Percentiles rank a stretch among this genome's conserved stretches.
Conservation (phyloP, 768 basidiomycete species). For the Leccinum disarticulatum region DNA sequence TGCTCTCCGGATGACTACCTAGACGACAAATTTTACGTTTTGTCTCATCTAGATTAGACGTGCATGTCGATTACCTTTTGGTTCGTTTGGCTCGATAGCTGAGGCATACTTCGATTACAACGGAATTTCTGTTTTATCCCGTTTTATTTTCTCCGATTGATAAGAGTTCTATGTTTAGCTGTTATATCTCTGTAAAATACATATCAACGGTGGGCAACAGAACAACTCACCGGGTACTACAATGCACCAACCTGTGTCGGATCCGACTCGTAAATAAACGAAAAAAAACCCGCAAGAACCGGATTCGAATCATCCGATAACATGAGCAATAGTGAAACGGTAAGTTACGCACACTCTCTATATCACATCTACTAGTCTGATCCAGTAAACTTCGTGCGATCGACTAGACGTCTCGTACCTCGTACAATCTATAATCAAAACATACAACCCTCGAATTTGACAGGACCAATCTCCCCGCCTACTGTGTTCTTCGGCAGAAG, state of each 20-base stretch:
- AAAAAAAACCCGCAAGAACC: too few relatives aligned
- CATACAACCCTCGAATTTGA: neutral
- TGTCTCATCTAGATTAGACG: neutral
- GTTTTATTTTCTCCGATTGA: neutral
- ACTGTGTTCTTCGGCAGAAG: neutral
- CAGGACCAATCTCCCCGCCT: neutral
- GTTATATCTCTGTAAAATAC: neutral
- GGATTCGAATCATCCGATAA: too few relatives aligned
- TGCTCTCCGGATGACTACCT: neutral
- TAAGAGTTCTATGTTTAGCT: neutral
- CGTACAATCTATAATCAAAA: neutral
- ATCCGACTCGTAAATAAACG: too few relatives aligned
- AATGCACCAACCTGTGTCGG: too few relatives aligned
- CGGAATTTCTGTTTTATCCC: neutral
- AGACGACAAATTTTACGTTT: neutral
- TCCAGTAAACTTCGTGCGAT: neutral
- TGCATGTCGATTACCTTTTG: neutral
- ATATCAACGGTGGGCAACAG: neutral
- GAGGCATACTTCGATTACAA: neutral
- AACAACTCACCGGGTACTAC: too few relatives aligned
- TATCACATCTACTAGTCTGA: neutral
- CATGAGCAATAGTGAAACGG: too few relatives aligned
- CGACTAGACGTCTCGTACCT: neutral
- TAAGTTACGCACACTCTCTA: too few relatives aligned
- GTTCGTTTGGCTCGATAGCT: neutral